phyloP scores from a whole-genome alignment of 1,284 basidiomycete genomes.

The Calocybe gambosa region DNA sequence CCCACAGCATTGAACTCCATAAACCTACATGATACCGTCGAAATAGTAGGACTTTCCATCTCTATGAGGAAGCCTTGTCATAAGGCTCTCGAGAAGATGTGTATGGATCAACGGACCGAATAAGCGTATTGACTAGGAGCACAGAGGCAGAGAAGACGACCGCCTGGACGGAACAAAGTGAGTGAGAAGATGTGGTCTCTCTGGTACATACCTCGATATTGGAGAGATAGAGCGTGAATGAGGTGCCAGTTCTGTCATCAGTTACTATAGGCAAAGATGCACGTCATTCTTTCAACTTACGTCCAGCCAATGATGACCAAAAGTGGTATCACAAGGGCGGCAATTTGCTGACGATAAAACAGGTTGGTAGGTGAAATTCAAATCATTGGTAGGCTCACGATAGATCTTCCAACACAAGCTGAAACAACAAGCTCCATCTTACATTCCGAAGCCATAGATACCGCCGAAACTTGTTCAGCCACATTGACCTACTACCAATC shows the following conservation, averaged over 20 bases:
- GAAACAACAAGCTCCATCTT: slow-evolving; percentile 86
- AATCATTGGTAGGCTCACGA: slow-evolving; percentile 46
- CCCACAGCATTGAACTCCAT: background rate
- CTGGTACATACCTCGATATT: slow-evolving; percentile 57
- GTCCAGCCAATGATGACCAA: slow-evolving; percentile 82
- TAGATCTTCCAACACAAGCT: slow-evolving; percentile 86
- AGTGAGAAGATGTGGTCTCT: background rate
- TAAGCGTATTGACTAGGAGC: slow-evolving; percentile 73
- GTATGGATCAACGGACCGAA: slow-evolving; percentile 49
- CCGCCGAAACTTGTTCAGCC: slow-evolving; percentile 78
- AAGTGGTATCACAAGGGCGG: slow-evolving; percentile 80
- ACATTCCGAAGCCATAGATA: slow-evolving; percentile 89
- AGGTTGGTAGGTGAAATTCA: background rate
- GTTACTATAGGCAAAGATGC: slow-evolving; percentile 7
- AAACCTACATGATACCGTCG: slow-evolving; percentile 67
- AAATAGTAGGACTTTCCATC: slow-evolving; percentile 86
- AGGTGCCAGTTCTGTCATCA: slow-evolving; percentile 52
- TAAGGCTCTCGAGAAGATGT: background rate
- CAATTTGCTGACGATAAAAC: slow-evolving; percentile 63
- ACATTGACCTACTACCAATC: slow-evolving; percentile 51
- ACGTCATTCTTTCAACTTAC: slow-evolving; percentile 31
- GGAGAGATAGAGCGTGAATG: slow-evolving; percentile 80
- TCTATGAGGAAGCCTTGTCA: slow-evolving; percentile 33
- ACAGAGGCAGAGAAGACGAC: slow-evolving; percentile 82
- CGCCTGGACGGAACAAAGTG: slow-evolving; percentile 44